Conservation (phyloP, 306 rosid species). For the Quercus suber region DNA sequence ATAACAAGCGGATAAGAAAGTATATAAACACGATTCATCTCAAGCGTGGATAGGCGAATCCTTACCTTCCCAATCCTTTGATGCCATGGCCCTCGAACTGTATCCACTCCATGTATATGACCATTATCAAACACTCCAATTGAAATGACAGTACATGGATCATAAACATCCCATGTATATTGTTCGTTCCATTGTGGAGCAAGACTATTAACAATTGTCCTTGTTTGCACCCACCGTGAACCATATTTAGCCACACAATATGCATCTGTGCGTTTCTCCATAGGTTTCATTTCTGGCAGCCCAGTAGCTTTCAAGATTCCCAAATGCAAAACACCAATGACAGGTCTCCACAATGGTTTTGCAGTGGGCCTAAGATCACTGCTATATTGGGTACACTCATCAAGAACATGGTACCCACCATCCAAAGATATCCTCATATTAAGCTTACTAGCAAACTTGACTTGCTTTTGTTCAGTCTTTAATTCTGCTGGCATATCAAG, state of each 20-base stretch:
- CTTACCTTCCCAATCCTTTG: conserved; percentile 24
- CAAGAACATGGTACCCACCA: conserved; percentile 29
- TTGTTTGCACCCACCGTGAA: conserved; percentile 21
- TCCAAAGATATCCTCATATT: conserved; percentile 22
- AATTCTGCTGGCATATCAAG: conserved; percentile 1
- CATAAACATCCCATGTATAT: not conserved
- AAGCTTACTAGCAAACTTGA: conserved; percentile 19
- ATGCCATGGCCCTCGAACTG: not conserved
- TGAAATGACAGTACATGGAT: conserved; percentile 25
- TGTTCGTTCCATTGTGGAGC: conserved; percentile 33
- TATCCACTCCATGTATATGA: not conserved
- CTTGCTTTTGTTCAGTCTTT: not conserved
- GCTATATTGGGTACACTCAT: conserved; percentile 6
- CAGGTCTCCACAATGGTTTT: conserved; percentile 17
- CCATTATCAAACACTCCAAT: conserved; percentile 28
- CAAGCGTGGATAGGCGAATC: conserved; percentile 22
- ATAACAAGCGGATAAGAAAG: too few species aligned
- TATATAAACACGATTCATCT: not conserved
- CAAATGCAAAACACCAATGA: conserved; percentile 5
- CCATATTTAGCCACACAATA: conserved; percentile 30
- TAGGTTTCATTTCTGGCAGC: not conserved
- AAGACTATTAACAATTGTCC: conserved; percentile 18
- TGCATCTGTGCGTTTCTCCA: conserved; percentile 2
- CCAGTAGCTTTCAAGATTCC: conserved; percentile 13
- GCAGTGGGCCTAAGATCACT: conserved; percentile 22